Percentiles rank a stretch among this genome's conserved stretches.
Conservation (phyloP, 73 alveolate genomes). For the Paraurostyla sp. region DNA sequence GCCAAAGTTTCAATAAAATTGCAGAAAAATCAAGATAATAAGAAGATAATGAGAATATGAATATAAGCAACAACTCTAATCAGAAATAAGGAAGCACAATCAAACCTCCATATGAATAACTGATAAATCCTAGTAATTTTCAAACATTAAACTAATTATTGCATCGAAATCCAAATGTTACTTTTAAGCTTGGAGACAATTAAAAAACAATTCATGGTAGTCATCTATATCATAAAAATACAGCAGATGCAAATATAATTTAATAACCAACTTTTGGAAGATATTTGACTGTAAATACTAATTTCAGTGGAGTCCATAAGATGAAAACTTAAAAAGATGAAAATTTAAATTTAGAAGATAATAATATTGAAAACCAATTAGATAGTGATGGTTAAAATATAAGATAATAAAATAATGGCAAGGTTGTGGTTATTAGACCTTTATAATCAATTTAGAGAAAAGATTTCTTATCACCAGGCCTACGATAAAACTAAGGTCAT, state of each 20-base stretch:
- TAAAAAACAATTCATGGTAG: not conserved
- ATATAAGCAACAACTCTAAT: not conserved
- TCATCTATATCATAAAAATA: not conserved
- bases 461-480: too few relatives aligned
- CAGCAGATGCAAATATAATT: not conserved
- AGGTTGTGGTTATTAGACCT: slow-evolving; percentile 14
- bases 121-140: slow-evolving; percentile 10
- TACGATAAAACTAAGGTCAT: too few relatives aligned
- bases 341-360: not conserved
- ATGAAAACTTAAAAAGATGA: not conserved
- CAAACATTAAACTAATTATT: slow-evolving; percentile 6
- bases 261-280: not conserved
- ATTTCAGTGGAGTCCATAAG: not conserved
- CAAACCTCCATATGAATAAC: not conserved
- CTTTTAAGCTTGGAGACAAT: not conserved
- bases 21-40: not conserved
- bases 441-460: too few relatives aligned
- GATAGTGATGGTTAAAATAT: not conserved
- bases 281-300: slow-evolving; percentile 14
- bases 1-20: not conserved
- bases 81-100: not conserved
- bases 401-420: not conserved
- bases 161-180: slow-evolving; percentile 1
- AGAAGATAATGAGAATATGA: not conserved
- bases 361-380: not conserved